phyloP scores from a whole-genome alignment of 176 grass and related monocot genomes.

The Canna indica region DNA sequence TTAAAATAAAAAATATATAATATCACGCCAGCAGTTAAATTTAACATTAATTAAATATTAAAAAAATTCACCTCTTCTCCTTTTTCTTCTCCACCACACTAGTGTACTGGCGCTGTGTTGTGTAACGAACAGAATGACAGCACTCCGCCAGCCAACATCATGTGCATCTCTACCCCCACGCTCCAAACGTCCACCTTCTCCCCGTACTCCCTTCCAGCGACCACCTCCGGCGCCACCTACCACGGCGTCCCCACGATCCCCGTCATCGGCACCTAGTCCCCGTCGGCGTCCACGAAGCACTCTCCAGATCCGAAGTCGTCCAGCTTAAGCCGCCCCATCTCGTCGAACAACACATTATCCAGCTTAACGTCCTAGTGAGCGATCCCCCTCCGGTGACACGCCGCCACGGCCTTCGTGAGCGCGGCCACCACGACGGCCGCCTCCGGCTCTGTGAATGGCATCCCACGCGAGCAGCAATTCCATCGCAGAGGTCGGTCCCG shows the following conservation, averaged over 20 bases:
- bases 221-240: conserved; percentile 89
- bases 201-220: conserved; percentile 47
- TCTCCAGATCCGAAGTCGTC: conserved; percentile 77
- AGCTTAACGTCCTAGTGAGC: conserved; percentile 90
- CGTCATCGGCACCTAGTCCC: conserved; percentile 14
- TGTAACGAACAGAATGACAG: conserved; percentile 67
- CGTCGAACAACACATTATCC: conserved; percentile 71
- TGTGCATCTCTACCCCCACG: conserved; percentile 60
- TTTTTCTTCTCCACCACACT: no score
- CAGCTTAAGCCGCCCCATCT: conserved; percentile 25
- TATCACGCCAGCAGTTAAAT: no score
- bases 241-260: conserved; percentile 76
- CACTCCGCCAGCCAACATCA: conserved; percentile 56
- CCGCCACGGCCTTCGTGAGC: conserved; percentile 49
- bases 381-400: conserved; percentile 55
- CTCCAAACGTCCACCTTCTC: conserved; percentile 95
- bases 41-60: no score
- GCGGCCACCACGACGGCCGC: conserved; percentile 34
- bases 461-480: conserved; percentile 38
- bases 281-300: conserved; percentile 25
- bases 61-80: no score
- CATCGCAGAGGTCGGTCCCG: conserved; percentile 52
- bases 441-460: conserved; percentile 47
- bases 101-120: no score
- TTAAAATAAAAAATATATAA: no score